These are phyloP conservation scores for Grifola frondosa DNA, from an alignment of 1,284 basidiomycete species.

Conservation along the genomic window DNA sequence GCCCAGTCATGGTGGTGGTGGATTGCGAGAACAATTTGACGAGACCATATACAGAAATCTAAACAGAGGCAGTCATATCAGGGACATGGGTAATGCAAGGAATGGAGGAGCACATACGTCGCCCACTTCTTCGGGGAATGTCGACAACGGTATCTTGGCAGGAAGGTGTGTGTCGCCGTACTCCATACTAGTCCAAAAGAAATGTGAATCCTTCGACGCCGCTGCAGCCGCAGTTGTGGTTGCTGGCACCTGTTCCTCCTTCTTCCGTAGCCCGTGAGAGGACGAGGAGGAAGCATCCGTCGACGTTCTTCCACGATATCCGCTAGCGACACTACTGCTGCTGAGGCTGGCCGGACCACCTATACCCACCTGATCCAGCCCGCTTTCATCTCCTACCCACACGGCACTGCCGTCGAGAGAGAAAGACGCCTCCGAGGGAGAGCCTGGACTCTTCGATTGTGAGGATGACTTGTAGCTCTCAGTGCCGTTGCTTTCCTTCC, in stretches of 20 bases:
- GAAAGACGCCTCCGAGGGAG: slow-evolving; percentile 69
- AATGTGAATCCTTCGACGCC: slow-evolving; percentile 86
- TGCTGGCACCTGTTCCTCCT: too few relatives aligned
- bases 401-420: slow-evolving; percentile 74
- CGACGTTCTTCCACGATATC: slow-evolving; percentile 55
- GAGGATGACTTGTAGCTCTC: slow-evolving; percentile 38
- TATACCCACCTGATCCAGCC: slow-evolving; percentile 31
- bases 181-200: slow-evolving; percentile 81
- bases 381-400: slow-evolving; percentile 75
- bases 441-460: slow-evolving; percentile 37
- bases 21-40: slow-evolving; percentile 74
- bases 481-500: slow-evolving; percentile 30
- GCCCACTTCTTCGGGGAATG: slow-evolving; percentile 92
- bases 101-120: slow-evolving; percentile 61
- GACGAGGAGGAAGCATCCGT: slow-evolving; percentile 73
- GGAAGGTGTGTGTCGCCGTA: slow-evolving; percentile 81
- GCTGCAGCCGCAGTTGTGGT: slow-evolving; percentile 30
- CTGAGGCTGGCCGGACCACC: slow-evolving; percentile 22
- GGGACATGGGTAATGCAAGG: slow-evolving; percentile 6
- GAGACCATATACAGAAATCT: background rate
- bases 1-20: slow-evolving; percentile 64
- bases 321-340: slow-evolving; percentile 20
- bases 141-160: slow-evolving; percentile 83
- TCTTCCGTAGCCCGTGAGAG: slow-evolving; percentile 46
- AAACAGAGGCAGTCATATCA: background rate